phyloP scores from a whole-genome alignment of 768 basidiomycete genomes.

The Macrolepiota fuliginosa region DNA sequence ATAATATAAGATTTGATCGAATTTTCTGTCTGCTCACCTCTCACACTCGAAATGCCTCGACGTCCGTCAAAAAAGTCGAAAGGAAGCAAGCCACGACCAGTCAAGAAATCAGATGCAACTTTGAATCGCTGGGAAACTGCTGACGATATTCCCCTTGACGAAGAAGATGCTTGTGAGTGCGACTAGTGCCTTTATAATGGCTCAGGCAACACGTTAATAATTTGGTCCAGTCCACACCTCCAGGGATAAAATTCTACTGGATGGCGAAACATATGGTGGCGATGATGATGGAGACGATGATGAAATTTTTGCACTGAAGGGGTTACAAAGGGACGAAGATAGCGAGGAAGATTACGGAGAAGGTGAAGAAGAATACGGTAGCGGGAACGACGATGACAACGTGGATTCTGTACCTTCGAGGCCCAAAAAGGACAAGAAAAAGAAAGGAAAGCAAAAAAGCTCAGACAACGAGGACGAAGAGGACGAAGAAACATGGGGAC shows the following conservation, averaged over 20 bases:
- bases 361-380: slow-evolving; percentile 27
- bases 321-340: slow-evolving; percentile 49
- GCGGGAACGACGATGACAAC: slow-evolving; percentile 38
- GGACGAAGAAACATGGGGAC: slow-evolving; percentile 80
- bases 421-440: slow-evolving; percentile 27
- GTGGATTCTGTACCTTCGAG: slow-evolving; percentile 22
- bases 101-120: slow-evolving; percentile 49
- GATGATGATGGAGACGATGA: slow-evolving; percentile 66
- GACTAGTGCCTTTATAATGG: slow-evolving; percentile 1
- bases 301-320: slow-evolving; percentile 77
- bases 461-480: slow-evolving; percentile 38
- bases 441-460: slow-evolving; percentile 25
- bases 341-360: slow-evolving; percentile 37
- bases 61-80: slow-evolving; percentile 40
- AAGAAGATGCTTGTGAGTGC: slow-evolving; percentile 74
- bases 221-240: slow-evolving; percentile 59
- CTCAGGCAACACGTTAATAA: slow-evolving; percentile 2
- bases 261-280: slow-evolving; percentile 46
- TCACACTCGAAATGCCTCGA: slow-evolving; percentile 40
- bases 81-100: slow-evolving; percentile 40
- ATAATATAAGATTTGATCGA: slow-evolving; percentile 1
- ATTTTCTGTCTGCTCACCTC: not conserved
- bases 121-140: slow-evolving; percentile 66
- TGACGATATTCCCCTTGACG: slow-evolving; percentile 71
- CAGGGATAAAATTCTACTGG: slow-evolving; percentile 75